A percentile compares a stretch with the other conserved stretches of the same genome.
Conservation (phyloP, 805 yeast species). For the Metschnikowia peoriensis region DNA sequence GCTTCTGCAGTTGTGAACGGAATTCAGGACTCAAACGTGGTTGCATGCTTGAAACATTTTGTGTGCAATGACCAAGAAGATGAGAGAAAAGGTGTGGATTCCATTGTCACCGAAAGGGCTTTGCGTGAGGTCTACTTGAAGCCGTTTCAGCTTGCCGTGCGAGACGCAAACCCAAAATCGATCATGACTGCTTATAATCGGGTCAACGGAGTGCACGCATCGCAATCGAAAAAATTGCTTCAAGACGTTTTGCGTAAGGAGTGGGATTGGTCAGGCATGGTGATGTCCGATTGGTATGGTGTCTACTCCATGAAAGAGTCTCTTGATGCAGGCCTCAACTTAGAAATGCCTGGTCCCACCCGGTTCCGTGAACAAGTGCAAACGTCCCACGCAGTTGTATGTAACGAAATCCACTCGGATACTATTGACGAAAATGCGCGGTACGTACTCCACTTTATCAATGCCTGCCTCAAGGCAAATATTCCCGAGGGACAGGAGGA, state of each 20-base stretch:
- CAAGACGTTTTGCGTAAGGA: constrained; percentile 50
- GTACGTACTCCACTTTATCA: constrained; percentile 46
- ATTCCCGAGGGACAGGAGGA: constrained; percentile 39
- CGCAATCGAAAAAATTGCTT: constrained; percentile 44
- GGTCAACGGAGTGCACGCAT: constrained; percentile 59
- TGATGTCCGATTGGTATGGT: constrained; percentile 68
- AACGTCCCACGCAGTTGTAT: constrained; percentile 41
- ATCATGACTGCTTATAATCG: constrained; percentile 65
- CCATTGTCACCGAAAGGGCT: constrained; percentile 57
- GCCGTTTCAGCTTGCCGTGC: constrained; percentile 61
- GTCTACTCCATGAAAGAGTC: constrained; percentile 47
- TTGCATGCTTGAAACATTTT: constrained; percentile 61
- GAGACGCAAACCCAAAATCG: constrained; percentile 50
- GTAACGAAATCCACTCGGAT: constrained; percentile 40
- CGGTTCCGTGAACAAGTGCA: constrained; percentile 42
- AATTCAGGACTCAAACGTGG: constrained; percentile 49
- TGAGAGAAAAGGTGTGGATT: constrained; percentile 47
- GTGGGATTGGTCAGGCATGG: constrained; percentile 56
- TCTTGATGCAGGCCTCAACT: constrained; percentile 54
- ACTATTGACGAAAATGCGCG: constrained; percentile 49
- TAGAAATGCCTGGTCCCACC: constrained; percentile 69
- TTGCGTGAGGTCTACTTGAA: constrained; percentile 61
- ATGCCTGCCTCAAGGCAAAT: constrained; percentile 41
- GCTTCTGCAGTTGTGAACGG: constrained; percentile 54
- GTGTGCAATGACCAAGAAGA: constrained; percentile 64